Base-by-base conservation (phyloP, 805 yeast genomes). In the Blastobotrys americana region DNA sequence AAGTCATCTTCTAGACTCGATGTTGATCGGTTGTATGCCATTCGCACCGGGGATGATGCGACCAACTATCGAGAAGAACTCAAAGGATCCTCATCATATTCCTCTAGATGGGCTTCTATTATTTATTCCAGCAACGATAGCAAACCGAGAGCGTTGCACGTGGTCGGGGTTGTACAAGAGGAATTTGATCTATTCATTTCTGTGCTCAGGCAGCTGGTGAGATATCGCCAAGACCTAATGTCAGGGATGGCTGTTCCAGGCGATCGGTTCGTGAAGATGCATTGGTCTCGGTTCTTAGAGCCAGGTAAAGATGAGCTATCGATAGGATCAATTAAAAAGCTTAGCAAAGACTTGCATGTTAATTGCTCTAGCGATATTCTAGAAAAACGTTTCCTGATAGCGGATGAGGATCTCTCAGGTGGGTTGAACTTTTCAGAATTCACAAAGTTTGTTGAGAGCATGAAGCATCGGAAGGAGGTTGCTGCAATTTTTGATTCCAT, bases 21-120 rank as follows among this genome's bases (percentile, higher is more conserved):
- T 16, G 69, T 84, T 5, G 94, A 83, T 57, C 77, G 77, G 46
- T 81, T 86, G 40, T 74, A 75, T 46, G 77, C 75, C 44, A 70
- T 83, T 2, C 63, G 82, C 41, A 69, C 74, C 2, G 85, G 81
- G 2, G 74, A 72, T 17, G 85, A 83, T 55, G 96, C 96, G 1
- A 73, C 75, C 28, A 85, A 86, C 53, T 90, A 88, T 58, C 67
- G 96, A 48, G 96, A 89, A 57, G 95, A 88, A 61, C 76, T 85
- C 53, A 80, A 82, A 31, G 74, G 87, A 1, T 75, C 88, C 1
- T 8, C 8, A 8, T 8, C 10, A 25, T 67, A 77, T 28, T 77
- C 78, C 37, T 67, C 70, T 9, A 63, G 76, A 5, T 90, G 98
- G 98, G 72, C 86, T 0, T 81, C 95, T 0, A 74, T 90, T 25